Percentiles rank a stretch among this genome's conserved stretches.
Evolutionary conservation across 1,139 yeast species (phyloP).

Genomic region (Magnusiomyces suaveolens): DNA sequence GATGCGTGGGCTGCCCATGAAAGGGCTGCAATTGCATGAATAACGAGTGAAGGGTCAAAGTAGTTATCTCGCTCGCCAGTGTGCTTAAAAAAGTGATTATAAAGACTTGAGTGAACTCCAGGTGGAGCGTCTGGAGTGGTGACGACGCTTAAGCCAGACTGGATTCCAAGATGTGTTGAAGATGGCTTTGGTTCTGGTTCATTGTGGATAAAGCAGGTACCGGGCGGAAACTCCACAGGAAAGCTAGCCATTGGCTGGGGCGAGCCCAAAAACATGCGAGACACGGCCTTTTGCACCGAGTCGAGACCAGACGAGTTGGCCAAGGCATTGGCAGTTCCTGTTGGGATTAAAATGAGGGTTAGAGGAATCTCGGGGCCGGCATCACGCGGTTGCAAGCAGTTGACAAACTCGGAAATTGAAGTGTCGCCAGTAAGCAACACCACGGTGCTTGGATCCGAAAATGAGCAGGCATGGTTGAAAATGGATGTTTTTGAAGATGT

Average conservation of each 20-base stretch:
- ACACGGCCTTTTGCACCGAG: conserved; percentile 37
- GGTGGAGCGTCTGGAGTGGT: not conserved
- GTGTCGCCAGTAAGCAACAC: conserved; percentile 80
- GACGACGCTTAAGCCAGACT: not conserved
- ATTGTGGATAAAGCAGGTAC: conserved; percentile 25
- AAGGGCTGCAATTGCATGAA: conserved; percentile 42
- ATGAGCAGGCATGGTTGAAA: conserved; percentile 27
- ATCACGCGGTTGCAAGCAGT: conserved; percentile 34
- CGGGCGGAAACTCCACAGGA: conserved; percentile 44
- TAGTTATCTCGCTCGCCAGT: not conserved
- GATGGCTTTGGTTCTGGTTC: conserved; percentile 2
- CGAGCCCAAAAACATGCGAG: conserved; percentile 34
- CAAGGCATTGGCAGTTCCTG: conserved; percentile 83
- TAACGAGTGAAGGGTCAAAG: conserved; percentile 1
- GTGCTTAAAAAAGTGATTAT: not conserved
- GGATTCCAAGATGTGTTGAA: no score
- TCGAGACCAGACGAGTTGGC: conserved; percentile 45
- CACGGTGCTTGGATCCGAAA: conserved; percentile 36
- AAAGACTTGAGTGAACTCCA: not conserved
- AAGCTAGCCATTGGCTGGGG: conserved; percentile 45
- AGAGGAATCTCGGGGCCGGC: conserved; percentile 16
- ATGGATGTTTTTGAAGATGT: conserved; percentile 28
- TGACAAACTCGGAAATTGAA: conserved; percentile 65
- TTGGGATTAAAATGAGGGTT: conserved; percentile 50
- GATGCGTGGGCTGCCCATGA: conserved; percentile 88